Base-by-base conservation (phyloP, 441 rosid species). In the Gossypium trilobum region DNA sequence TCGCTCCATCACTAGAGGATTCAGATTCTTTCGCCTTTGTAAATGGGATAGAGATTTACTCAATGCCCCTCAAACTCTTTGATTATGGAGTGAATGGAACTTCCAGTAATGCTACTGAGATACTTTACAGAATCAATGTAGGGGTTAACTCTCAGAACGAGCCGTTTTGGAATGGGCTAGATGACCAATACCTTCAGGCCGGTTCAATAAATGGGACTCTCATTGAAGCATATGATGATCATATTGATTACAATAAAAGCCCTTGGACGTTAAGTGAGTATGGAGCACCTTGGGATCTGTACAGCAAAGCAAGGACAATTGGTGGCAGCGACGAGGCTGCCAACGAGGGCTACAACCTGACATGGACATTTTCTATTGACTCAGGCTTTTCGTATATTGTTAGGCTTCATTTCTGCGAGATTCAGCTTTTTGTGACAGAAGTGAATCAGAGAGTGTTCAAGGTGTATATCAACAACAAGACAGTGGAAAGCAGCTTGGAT, bases 351-450 rank as follows among this genome's bases (percentile, higher is more conserved):
- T 81, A 66, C 68, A 87, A 91, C 48, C 73, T 87, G 70, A 86
- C 91, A 59, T 87, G 97, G 97, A 16, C 68, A 31, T 83, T 86
- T 66, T 78, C 78, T 20, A 88, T 82, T 56, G 91, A 89, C 67
- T 73, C 83, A 8, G 82, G 81, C 29, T 89, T 87, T 75, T 80
- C 81, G 0, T 91, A 89, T 63, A 55, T 84, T 3, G 58, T 87
- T 16, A 80, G 92, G 83, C 76, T 89, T 7, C 92, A 89, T 83
- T 91, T 89, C 79, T 87, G 90, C 5, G 97, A 89, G 50, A 77
- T 82, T 79, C 65, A 77, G 8, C 52, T 68, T 0, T 1, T 16
- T 0, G 42, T 50, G 9, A 57, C 64, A 0, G 80, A 72, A 58
- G 52, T 75, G 22, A 87, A 91, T 44, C 89, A 87, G 78, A 83